Evolutionary conservation across 78 protist genomes (phyloP), one percentile per base, ranked within the genome.

Genomic region (Isochrysis galbana): DNA sequence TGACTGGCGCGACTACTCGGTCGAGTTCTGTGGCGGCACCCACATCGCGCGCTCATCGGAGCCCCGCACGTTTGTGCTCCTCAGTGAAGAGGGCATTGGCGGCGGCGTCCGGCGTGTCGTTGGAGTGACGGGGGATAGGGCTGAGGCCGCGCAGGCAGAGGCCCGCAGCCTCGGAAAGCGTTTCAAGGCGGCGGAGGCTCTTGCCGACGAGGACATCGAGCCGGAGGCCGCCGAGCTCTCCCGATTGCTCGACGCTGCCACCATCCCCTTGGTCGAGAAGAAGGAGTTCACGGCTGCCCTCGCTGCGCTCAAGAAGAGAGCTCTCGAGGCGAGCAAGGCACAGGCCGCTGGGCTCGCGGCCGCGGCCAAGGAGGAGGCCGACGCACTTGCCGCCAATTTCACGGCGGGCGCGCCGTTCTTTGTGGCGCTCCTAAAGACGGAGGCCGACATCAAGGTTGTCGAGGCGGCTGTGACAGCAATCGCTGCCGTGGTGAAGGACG

Each of bases 11-110:
- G 36, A 10, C 5, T 91, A 45, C 93, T 84, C 89, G 36, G 44
- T 84, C 38, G 93, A 98, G 93, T 96, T 97, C 90, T 97, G 98
- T 93, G 98, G 98, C 51, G 99, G 98, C 89, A 98, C 98, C 36
- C 99, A 98, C 91, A 17, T 98, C 36, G 38, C 42, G 67, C 86
- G 86, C 82, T 61, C 98, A 19, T 74, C 91, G 42, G 97, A 97
- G 74, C 94, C 96, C 29, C 89, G 77, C 61, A 41, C 22, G 51
- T 98, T 97, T 42, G 95, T 93, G 87, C 78, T 98, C 38, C 26
- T 97, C 84, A 5, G 90, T 34, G 99, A 98, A 92, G 98, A 95
- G 83, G 96, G 96, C 51, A 23, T 97, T 1, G 93, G 94, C 39
- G 94, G 95, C 70, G 99, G 99, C 87, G 93, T 96, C 1, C 94